phyloP scores from a whole-genome alignment of 2,329 filamentous ascomycete species.

The Arachnomyces sp. region DNA sequence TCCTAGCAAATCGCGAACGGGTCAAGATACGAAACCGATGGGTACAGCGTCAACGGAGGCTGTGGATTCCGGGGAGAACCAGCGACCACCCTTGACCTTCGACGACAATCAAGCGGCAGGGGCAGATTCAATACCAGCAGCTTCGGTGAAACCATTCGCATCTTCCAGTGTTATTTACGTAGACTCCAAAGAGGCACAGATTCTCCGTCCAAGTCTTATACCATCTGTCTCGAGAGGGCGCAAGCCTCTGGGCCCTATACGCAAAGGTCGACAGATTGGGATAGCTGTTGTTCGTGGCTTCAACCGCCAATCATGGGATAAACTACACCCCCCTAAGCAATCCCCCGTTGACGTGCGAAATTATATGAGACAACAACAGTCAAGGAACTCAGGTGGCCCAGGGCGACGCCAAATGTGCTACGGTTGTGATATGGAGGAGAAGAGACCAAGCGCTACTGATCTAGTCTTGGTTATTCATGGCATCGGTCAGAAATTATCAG shows the following conservation, averaged over 20 bases:
- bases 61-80: slow-evolving; percentile 5
- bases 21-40: slow-evolving; percentile 28
- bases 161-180: slow-evolving; percentile 83
- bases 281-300: slow-evolving; percentile 87
- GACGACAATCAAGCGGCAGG: slow-evolving; percentile 36
- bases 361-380: slow-evolving; percentile 34
- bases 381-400: slow-evolving; percentile 15
- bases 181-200: slow-evolving; percentile 66
- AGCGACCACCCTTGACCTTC: slow-evolving; percentile 11
- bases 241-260: slow-evolving; percentile 72
- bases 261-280: slow-evolving; percentile 74
- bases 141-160: slow-evolving; percentile 53
- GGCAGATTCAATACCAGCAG: slow-evolving; percentile 33
- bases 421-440: slow-evolving; percentile 57
- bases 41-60: slow-evolving; percentile 16
- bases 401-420: slow-evolving; percentile 30
- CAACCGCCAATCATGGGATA: slow-evolving; percentile 67
- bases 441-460: slow-evolving; percentile 68
- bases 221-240: slow-evolving; percentile 81
- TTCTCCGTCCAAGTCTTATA: slow-evolving; percentile 76
- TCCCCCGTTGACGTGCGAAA: slow-evolving; percentile 34
- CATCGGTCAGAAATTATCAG: slow-evolving; percentile 92
- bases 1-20: slow-evolving; percentile 28
- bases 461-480: slow-evolving; percentile 87
- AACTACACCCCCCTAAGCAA: slow-evolving; percentile 52